phyloP scores from a whole-genome alignment of 2,329 filamentous ascomycete species.

The Oidium heveae region DNA sequence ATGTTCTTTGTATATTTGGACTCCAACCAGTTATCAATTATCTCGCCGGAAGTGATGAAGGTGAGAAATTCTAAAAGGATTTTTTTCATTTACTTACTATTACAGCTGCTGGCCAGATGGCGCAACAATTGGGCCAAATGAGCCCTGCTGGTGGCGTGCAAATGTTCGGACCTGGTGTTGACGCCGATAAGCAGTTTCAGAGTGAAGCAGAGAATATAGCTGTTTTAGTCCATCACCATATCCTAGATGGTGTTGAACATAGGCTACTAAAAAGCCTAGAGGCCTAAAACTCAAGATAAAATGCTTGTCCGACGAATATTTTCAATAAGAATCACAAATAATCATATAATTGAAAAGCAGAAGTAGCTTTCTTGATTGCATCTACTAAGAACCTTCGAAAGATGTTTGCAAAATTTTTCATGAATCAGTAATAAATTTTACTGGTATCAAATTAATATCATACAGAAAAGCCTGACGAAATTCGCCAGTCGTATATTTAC shows the following conservation, averaged over 20 bases:
- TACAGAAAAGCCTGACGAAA: too few species aligned
- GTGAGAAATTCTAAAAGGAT: conserved; percentile 23
- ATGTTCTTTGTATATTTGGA: conserved; percentile 92
- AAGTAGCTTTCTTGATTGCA: too few species aligned
- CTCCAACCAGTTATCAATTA: conserved; percentile 95
- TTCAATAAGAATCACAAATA: too few species aligned
- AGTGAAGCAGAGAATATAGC: conserved; percentile 87
- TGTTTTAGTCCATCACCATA: conserved; percentile 80
- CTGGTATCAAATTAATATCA: too few species aligned
- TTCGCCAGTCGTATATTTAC: too few species aligned
- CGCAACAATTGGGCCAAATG: conserved; percentile 58
- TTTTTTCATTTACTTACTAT: background rate
- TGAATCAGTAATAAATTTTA: too few species aligned
- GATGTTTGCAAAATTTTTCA: too few species aligned
- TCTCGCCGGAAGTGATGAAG: conserved; percentile 82
- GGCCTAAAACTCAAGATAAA: conserved; percentile 4
- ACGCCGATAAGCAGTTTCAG: conserved; percentile 85
- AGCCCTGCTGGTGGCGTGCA: conserved; percentile 35
- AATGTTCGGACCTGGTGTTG: conserved; percentile 77
- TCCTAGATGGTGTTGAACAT: conserved; percentile 69
- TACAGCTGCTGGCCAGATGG: conserved; percentile 61
- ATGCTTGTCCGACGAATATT: too few species aligned
- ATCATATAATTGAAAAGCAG: too few species aligned
- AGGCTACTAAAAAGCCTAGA: conserved; percentile 35
- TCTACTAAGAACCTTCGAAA: too few species aligned